These are phyloP conservation scores for Ganoderma multipileum DNA, from an alignment of 1,284 basidiomycete species.

Conservation along the genomic window DNA sequence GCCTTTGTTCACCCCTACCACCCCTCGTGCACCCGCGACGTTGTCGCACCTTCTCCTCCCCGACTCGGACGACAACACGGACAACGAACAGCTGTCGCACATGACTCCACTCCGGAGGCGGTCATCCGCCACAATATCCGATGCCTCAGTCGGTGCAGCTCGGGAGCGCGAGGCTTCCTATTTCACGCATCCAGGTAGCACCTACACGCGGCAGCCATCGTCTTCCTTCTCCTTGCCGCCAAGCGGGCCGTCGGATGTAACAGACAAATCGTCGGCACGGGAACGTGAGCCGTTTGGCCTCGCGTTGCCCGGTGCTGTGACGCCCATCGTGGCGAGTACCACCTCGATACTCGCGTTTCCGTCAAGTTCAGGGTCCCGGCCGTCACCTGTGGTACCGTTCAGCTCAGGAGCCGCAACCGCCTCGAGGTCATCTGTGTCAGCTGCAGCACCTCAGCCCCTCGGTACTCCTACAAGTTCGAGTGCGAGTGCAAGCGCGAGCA, in stretches of 20 bases:
- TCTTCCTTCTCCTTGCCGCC: conserved; percentile 17
- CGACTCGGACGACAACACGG: conserved; percentile 43
- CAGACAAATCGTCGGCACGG: conserved; percentile 4
- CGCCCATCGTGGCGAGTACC: conserved; percentile 17
- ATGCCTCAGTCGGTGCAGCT: conserved; percentile 19
- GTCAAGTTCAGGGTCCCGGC: conserved; percentile 28
- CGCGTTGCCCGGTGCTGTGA: conserved; percentile 22
- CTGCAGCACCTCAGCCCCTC: conserved; percentile 13
- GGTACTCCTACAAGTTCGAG: conserved; percentile 11
- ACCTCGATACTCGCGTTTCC: conserved; percentile 30
- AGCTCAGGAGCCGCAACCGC: conserved; percentile 12
- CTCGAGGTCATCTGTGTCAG: conserved; percentile 35
- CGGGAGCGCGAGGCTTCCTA: conserved; percentile 32
- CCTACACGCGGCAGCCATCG: conserved; percentile 21
- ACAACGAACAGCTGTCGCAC: conserved; percentile 39
- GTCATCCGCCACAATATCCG: conserved; percentile 30
- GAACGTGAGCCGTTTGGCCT: conserved; percentile 22
- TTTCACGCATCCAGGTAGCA: conserved; percentile 35
- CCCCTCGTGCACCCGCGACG: conserved; percentile 45
- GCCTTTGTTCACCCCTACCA: conserved; percentile 48
- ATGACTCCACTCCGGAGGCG: conserved; percentile 39
- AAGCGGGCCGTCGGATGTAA: conserved; percentile 6
- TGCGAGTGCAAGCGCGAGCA: conserved; percentile 14
- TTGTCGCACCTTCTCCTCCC: conserved; percentile 60
- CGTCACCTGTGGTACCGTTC: conserved; percentile 19